Base-by-base conservation (phyloP, 2,329 filamentous ascomycete species). In the Westerdykella sp. region DNA sequence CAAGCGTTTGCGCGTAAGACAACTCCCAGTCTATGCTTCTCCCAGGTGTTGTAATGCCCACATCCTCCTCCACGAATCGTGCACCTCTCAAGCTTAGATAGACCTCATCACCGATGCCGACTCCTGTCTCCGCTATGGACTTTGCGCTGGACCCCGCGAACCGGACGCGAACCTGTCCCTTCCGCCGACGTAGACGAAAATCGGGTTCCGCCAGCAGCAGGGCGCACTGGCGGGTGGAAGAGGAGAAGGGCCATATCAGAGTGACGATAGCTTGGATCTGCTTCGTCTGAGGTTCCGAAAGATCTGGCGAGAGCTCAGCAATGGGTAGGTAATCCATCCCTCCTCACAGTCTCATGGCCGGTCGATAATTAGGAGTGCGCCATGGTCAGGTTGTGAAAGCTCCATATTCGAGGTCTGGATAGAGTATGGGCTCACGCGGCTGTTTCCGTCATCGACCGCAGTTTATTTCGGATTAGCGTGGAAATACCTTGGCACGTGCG, bases 191-290 rank as follows among this genome's bases (percentile, higher is more conserved):
- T 40, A 91, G 74, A 38, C 87, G 84, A 58, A 90, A 85, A 63
- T 96, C 88, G 37, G 83, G 81, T 57, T 96, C 90, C 37, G 86
- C 86, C 28, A 97, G 77, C 15, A 94, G 77, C 40, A 96, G 82
- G 21, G 87, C 84, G 53, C 89, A 77, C 32, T 81, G 81, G 41
- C 78, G 79, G 23, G 78, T 84, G 21, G 87, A 80, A 16, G 84
- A 85, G 51, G 86, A 95, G 67, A 87, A 96, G 0, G 91, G 91
- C 90, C 91, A 97, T 45, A 87, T 82, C 30, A 97, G 80, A 7
- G 88, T 91, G 16, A 96, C 80, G 13, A 85, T 74, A 32, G 86
- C 89, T 45, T 79, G 76, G 25, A 95, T 62, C 15, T 62, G 56
- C 51, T 61, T 62, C 14, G 60, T 57, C 15, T 62, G 55, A 41